Evolutionary conservation across 2,329 filamentous ascomycete species (phyloP).

Genomic region (Monilinia vaccinii-corymbosi): DNA sequence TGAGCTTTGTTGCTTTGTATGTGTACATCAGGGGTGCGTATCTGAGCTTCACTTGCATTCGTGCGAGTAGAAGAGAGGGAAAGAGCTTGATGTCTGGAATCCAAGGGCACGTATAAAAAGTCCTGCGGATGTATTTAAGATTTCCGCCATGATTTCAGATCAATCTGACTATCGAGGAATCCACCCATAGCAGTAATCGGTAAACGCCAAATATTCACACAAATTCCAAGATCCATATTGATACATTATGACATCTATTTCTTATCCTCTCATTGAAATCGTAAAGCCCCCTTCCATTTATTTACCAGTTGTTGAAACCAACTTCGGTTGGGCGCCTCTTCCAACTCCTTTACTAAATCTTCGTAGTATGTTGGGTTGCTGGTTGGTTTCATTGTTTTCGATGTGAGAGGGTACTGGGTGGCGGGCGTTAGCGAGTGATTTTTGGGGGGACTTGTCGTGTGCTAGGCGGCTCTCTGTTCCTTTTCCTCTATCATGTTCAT

Average conservation of each 20-base stretch:
- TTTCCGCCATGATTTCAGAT: background rate
- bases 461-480: no score
- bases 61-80: background rate
- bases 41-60: background rate
- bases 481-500: background rate
- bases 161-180: no score
- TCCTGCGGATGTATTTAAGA: background rate
- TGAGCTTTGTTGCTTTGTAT: background rate
- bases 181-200: background rate
- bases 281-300: slow-evolving; percentile 49
- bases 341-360: slow-evolving; percentile 52
- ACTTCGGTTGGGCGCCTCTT: slow-evolving; percentile 50
- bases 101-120: background rate
- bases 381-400: slow-evolving; percentile 45
- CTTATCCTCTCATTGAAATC: slow-evolving; percentile 37
- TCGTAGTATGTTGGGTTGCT: slow-evolving; percentile 57
- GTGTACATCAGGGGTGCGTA: background rate
- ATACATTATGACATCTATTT: background rate
- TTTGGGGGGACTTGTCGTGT: no score
- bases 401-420: slow-evolving; percentile 38
- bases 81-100: background rate
- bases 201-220: background rate
- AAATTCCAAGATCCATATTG: background rate
- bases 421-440: background rate
- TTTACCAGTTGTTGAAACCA: slow-evolving; percentile 45